Conservation (phyloP, 2,329 filamentous ascomycete genomes). For the Daldinia eschscholtzii region DNA sequence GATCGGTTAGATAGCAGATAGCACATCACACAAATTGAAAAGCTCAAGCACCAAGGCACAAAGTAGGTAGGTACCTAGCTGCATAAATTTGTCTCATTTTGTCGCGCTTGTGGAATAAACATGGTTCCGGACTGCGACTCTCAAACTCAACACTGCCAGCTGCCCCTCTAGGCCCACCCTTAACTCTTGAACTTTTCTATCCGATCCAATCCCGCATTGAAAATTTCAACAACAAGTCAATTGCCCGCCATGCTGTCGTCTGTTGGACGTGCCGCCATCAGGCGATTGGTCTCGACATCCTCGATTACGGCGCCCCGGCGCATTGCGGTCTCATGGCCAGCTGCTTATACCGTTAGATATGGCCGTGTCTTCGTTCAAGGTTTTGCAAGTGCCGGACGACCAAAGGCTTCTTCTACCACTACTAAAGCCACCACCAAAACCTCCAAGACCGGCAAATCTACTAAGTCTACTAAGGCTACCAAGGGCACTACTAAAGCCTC, state of each 20-base stretch:
- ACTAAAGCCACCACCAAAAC: conserved; percentile 43
- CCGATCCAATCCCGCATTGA: conserved; percentile 13
- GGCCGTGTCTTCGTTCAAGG: conserved; percentile 28
- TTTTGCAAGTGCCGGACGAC: conserved; percentile 37
- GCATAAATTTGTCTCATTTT: conserved; percentile 18
- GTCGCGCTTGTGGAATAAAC: conserved; percentile 44
- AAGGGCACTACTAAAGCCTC: conserved; percentile 37
- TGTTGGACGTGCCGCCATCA: conserved; percentile 56
- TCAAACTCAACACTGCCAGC: conserved; percentile 10
- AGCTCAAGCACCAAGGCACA: conserved; percentile 11
- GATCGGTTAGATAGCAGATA: conserved; percentile 11
- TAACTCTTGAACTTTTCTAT: conserved; percentile 9
- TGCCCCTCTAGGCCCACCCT: conserved; percentile 17
- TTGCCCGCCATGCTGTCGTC: conserved; percentile 57
- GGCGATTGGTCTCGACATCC: conserved; percentile 50
- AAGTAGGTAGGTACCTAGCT: neutral
- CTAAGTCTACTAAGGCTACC: conserved; percentile 28
- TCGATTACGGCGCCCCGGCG: conserved; percentile 41
- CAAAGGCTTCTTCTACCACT: conserved; percentile 41
- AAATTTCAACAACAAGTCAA: conserved; percentile 21
- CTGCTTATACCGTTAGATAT: conserved; percentile 15
- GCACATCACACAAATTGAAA: conserved; percentile 12
- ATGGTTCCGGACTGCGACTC: conserved; percentile 30
- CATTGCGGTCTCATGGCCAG: conserved; percentile 40
- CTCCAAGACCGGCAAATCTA: conserved; percentile 40